A percentile compares a stretch with the other conserved stretches of the same genome.
phyloP scores from a whole-genome alignment of 768 basidiomycete genomes.

The Rhizopogon vinicolor region DNA sequence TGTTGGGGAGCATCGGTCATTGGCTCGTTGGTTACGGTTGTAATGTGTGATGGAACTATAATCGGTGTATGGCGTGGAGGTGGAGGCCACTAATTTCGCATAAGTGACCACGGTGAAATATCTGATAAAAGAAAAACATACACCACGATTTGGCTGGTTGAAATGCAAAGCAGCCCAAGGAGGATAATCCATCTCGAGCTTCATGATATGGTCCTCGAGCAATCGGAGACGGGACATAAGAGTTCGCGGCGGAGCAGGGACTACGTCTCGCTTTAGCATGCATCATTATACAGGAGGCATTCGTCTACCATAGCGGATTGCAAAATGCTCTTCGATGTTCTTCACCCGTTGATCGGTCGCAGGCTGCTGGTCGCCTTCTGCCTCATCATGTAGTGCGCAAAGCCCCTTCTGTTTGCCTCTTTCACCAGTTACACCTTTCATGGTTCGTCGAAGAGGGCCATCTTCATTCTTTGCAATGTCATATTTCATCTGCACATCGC shows the following conservation, averaged over 20 bases:
- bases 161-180: conserved; percentile 90
- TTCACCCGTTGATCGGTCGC: conserved; percentile 58
- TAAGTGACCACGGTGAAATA: neutral
- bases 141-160: conserved; percentile 77
- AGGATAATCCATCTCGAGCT: conserved; percentile 77
- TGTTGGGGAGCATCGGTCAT: conserved; percentile 16
- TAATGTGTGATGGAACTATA: conserved; percentile 69
- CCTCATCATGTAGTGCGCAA: conserved; percentile 17
- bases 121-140: conserved; percentile 33
- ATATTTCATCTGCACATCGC: conserved; percentile 80
- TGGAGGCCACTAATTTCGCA: conserved; percentile 65
- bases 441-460: conserved; percentile 63
- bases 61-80: conserved; percentile 75
- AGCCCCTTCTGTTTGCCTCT: conserved; percentile 7
- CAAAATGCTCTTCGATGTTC: conserved; percentile 68
- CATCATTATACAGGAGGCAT: neutral
- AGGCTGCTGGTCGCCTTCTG: conserved; percentile 45
- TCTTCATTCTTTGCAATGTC: conserved; percentile 85
- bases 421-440: conserved; percentile 28
- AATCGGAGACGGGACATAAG: conserved; percentile 62
- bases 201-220: conserved; percentile 73
- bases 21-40: conserved; percentile 12
- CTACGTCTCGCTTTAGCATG: conserved; percentile 31
- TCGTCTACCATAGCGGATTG: conserved; percentile 65
- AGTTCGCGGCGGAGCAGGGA: conserved; percentile 65